These are phyloP conservation scores for Calonectria pauciramosa DNA, from an alignment of 2,329 filamentous ascomycete genomes.

Conservation along the genomic window DNA sequence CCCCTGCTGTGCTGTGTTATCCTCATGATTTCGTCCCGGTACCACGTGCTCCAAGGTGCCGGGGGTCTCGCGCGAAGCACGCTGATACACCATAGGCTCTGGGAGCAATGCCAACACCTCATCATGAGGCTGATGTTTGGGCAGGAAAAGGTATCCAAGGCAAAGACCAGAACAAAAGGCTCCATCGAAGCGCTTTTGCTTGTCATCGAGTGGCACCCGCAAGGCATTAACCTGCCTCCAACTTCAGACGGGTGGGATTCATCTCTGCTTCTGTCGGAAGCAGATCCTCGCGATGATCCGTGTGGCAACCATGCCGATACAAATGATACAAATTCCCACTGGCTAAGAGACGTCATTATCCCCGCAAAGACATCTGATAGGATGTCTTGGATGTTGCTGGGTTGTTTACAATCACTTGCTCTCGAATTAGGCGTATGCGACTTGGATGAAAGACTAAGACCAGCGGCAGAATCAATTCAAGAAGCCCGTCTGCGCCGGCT, in stretches of 20 bases:
- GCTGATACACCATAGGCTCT: constrained; percentile 66
- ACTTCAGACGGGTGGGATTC: constrained; percentile 68
- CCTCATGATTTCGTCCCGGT: constrained; percentile 68
- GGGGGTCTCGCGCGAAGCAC: constrained; percentile 63
- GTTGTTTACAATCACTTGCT: constrained; percentile 43
- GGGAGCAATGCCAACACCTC: constrained; percentile 67
- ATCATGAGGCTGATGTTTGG: constrained; percentile 67
- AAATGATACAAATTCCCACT: constrained; percentile 40
- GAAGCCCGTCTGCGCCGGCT: constrained; percentile 18
- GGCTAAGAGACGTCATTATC: constrained; percentile 67
- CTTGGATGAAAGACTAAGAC: neutral
- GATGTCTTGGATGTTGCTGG: constrained; percentile 73
- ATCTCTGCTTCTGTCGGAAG: constrained; percentile 59
- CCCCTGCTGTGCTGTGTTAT: constrained; percentile 67
- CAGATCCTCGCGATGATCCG: constrained; percentile 49
- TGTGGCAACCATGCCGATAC: constrained; percentile 28
- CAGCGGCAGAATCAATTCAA: neutral
- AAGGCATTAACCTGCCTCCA: constrained; percentile 66
- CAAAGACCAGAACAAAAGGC: constrained; percentile 62
- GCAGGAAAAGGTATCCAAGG: constrained; percentile 64
- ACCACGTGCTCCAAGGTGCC: constrained; percentile 57
- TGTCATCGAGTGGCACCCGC: constrained; percentile 70
- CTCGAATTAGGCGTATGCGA: constrained; percentile 34
- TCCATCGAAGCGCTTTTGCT: constrained; percentile 67
- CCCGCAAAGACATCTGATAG: constrained; percentile 65